phyloP scores from a whole-genome alignment of 1,284 basidiomycete genomes.

The Gymnopus androsaceus region DNA sequence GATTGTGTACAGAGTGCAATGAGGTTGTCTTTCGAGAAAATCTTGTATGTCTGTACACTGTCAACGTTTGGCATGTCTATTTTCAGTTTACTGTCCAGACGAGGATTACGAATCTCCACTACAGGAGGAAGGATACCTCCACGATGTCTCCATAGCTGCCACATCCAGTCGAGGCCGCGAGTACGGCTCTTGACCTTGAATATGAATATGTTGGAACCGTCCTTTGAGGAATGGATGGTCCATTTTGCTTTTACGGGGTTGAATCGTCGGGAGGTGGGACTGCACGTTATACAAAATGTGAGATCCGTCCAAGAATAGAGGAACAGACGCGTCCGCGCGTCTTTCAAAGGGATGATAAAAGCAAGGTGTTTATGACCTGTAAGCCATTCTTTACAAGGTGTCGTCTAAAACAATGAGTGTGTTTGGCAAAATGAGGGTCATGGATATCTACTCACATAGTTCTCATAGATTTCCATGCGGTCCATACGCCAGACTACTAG shows the following conservation, averaged over 20 bases:
- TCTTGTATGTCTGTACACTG: slow-evolving; percentile 33
- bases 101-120: slow-evolving; percentile 48
- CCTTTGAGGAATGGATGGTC: slow-evolving; percentile 48
- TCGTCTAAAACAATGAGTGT: slow-evolving; percentile 43
- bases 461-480: slow-evolving; percentile 75
- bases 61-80: slow-evolving; percentile 63
- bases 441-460: slow-evolving; percentile 56
- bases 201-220: slow-evolving; percentile 78
- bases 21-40: slow-evolving; percentile 63
- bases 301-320: slow-evolving; percentile 82
- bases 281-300: slow-evolving; percentile 76
- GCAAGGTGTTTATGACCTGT: slow-evolving; percentile 68
- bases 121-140: slow-evolving; percentile 48
- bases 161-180: slow-evolving; percentile 79
- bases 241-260: slow-evolving; percentile 38
- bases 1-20: slow-evolving; percentile 58
- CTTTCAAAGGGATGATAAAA: slow-evolving; percentile 67
- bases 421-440: background rate
- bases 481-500: slow-evolving; percentile 78
- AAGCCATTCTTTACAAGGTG: slow-evolving; percentile 63
- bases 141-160: slow-evolving; percentile 75
- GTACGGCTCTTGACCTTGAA: slow-evolving; percentile 76
- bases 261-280: slow-evolving; percentile 43
- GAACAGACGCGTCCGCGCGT: slow-evolving; percentile 62
- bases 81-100: slow-evolving; percentile 58